Evolutionary conservation across 371 early-diverging fungal species (phyloP).

Genomic region (Apophysomyces variabilis): DNA sequence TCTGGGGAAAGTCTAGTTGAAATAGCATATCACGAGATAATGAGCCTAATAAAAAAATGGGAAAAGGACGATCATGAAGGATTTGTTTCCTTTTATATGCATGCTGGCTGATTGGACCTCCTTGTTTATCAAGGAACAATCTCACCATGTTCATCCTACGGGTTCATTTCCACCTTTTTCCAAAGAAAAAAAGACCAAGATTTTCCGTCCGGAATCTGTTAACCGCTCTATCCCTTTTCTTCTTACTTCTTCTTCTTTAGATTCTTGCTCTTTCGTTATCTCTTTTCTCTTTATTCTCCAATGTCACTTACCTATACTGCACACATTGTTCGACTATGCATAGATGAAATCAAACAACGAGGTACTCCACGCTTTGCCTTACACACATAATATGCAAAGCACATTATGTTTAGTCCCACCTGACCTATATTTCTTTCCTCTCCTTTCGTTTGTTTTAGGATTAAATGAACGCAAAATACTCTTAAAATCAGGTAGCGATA

Average conservation of each 20-base stretch:
- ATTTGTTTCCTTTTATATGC: background rate
- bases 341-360: slow-evolving; percentile 14
- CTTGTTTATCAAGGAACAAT: background rate
- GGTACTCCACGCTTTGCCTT: background rate
- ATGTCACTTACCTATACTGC: slow-evolving; percentile 9
- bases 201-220: background rate
- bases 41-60: background rate
- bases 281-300: background rate
- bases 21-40: background rate
- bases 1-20: background rate
- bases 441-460: slow-evolving; percentile 3
- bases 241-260: background rate
- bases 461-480: slow-evolving; percentile 22
- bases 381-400: no score
- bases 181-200: background rate
- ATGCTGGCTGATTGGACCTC: background rate
- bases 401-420: no score
- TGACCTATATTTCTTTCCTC: no score
- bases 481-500: slow-evolving; percentile 16
- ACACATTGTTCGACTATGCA: slow-evolving; percentile 15
- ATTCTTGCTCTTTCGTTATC: background rate
- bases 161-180: background rate
- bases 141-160: no score
- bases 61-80: background rate
- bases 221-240: background rate